A percentile compares a stretch with the other conserved stretches of the same genome.
These are phyloP conservation scores for Alnus rubra DNA, from an alignment of 306 rosid genomes.

Conservation along the genomic window DNA sequence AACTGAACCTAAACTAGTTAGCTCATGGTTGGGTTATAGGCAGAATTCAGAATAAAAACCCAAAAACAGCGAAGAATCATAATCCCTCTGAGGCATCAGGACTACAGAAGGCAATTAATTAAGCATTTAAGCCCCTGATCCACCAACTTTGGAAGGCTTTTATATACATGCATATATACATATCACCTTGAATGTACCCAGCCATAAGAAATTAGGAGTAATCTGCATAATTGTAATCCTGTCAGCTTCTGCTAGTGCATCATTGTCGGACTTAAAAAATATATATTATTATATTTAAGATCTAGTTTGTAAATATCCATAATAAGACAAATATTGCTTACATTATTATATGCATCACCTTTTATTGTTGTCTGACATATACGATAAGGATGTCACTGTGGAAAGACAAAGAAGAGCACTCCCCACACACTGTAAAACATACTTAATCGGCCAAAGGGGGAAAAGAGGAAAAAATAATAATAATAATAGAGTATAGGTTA, in stretches of 20 bases:
- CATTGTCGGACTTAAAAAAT: conserved; percentile 12
- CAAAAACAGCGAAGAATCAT: background rate
- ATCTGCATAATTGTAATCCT: conserved; percentile 12
- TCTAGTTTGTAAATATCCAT: background rate
- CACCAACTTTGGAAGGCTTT: background rate
- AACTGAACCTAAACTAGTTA: conserved; percentile 9
- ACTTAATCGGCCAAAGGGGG: background rate
- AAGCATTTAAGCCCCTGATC: background rate
- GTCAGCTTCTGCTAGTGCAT: conserved; percentile 8
- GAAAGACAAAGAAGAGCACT: background rate
- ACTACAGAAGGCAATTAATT: background rate
- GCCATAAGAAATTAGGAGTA: conserved; percentile 1
- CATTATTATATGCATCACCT: conserved; percentile 5
- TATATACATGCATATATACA: conserved; percentile 2
- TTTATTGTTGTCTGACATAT: background rate
- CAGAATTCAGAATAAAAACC: conserved; percentile 4
- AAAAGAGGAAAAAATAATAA: background rate
- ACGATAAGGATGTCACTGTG: conserved; percentile 8
- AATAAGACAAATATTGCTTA: background rate
- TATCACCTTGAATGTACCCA: background rate
- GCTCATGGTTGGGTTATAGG: background rate
- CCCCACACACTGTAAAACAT: background rate
- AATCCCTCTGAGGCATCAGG: background rate
- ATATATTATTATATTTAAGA: background rate
- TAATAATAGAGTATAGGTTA: background rate